These are phyloP conservation scores for Lolium rigidum DNA, from an alignment of 176 grass and related monocot species.

Conservation along the genomic window DNA sequence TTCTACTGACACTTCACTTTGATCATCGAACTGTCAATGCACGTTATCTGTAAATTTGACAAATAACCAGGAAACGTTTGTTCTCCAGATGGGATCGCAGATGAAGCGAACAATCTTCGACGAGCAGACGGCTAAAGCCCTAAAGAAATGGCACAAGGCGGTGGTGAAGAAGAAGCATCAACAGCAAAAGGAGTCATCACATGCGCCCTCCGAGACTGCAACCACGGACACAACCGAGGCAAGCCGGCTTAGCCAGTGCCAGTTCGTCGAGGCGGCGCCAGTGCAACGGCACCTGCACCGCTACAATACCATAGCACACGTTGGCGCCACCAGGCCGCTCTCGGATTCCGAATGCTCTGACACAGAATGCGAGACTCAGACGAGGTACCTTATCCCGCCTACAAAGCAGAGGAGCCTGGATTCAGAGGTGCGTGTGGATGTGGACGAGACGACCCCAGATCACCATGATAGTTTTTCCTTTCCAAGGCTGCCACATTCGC, in stretches of 20 bases:
- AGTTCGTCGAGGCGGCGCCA: slow-evolving; percentile 18
- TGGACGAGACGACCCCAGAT: background rate
- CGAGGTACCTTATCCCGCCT: slow-evolving; percentile 46
- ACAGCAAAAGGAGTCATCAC: slow-evolving; percentile 37
- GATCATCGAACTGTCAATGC: background rate
- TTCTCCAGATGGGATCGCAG: slow-evolving; percentile 81
- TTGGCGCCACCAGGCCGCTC: slow-evolving; percentile 45
- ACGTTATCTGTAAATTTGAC: background rate
- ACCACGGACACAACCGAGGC: slow-evolving; percentile 41
- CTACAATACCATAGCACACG: slow-evolving; percentile 60
- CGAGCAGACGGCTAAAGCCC: slow-evolving; percentile 68
- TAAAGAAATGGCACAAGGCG: slow-evolving; percentile 77
- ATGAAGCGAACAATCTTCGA: slow-evolving; percentile 92
- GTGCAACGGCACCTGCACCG: slow-evolving; percentile 49
- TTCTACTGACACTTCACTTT: background rate
- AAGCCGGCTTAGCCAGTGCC: slow-evolving; percentile 28
- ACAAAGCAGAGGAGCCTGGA: slow-evolving; percentile 52
- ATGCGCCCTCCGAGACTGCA: slow-evolving; percentile 15
- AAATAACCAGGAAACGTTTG: background rate
- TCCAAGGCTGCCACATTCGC: slow-evolving; percentile 19
- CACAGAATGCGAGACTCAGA: slow-evolving; percentile 40
- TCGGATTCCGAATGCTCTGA: slow-evolving; percentile 58
- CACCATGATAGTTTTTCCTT: slow-evolving; percentile 66
- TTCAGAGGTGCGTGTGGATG: slow-evolving; percentile 44
- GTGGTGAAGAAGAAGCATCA: slow-evolving; percentile 65